phyloP scores from a whole-genome alignment of 305 asterid genomes.

The Andrographis paniculata region DNA sequence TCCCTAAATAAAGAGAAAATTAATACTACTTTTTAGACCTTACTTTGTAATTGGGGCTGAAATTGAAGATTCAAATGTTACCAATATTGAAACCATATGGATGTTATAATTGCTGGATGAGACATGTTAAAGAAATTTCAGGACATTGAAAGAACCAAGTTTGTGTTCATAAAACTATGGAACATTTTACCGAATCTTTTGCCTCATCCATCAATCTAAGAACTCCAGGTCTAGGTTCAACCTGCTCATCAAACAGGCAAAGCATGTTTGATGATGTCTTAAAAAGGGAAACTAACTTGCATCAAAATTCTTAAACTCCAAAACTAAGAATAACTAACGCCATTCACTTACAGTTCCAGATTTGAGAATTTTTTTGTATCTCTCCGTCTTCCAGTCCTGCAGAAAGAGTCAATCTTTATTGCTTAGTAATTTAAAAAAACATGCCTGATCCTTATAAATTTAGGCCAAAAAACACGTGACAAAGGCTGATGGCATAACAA shows the following conservation, averaged over 20 bases:
- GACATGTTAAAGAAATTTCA: background rate
- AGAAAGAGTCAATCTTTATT: background rate
- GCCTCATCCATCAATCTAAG: slow-evolving; percentile 96
- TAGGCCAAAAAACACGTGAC: too few species aligned
- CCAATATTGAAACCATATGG: too few species aligned
- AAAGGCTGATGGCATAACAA: too few species aligned
- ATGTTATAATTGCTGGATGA: background rate
- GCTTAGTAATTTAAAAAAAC: too few species aligned
- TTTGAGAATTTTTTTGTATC: slow-evolving; percentile 82
- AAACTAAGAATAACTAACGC: slow-evolving; percentile 3
- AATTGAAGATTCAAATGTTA: background rate
- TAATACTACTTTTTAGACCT: background rate
- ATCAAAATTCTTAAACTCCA: background rate
- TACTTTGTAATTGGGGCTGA: background rate
- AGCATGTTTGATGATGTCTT: slow-evolving; percentile 3
- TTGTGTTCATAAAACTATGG: slow-evolving; percentile 2
- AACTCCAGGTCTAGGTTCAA: slow-evolving; percentile 91
- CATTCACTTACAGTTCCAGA: slow-evolving; percentile 75
- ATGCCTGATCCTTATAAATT: too few species aligned
- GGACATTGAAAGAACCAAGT: background rate
- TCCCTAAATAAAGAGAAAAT: slow-evolving; percentile 44
- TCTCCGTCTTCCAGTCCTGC: slow-evolving; percentile 99
- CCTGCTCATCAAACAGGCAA: slow-evolving; percentile 43
- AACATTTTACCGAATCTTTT: slow-evolving; percentile 73
- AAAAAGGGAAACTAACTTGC: slow-evolving; percentile 1